Evolutionary conservation across 257 asterid genomes (phyloP), one percentile per base, ranked within the genome.

Genomic region (Ilex asprella): DNA sequence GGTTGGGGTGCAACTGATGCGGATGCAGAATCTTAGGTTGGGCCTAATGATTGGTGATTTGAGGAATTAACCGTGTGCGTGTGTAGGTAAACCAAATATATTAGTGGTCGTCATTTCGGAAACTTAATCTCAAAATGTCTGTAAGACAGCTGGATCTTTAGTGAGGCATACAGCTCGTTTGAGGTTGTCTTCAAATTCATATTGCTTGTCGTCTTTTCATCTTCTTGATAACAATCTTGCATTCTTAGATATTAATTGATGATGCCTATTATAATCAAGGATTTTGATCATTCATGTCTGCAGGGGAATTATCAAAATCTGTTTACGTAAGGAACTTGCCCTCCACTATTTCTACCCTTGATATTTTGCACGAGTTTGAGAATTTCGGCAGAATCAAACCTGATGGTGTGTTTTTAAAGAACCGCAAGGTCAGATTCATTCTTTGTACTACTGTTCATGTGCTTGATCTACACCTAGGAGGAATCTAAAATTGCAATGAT

Each of bases 281-380:
- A 69, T 59, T 56, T n/a, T 54, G 60, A 46, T 46, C 49, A 61
- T 66, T 51, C 61, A 64, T 57, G 74, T 56, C 16, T 56, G 83
- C 41, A 35, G 41, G 41, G 41, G 41, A 35, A 35, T 35, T 82
- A 66, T 69, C 93, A 65, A 82, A 76, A 76, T 85, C 95, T 57
- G 89, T 92, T 49, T 92, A 92, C 61, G 88, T 89, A 67, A 86
- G 80, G 81, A 89, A 89, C 71, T 74, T 92, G 81, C 88, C 95
- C 15, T 65, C 83, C 39, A 67, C 85, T 47, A 78, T 82, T 67
- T 80, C 93, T 59, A 78, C 71, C 31, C 64, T 59, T 7, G 96
- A 89, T 67, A 74, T 89, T 72, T 60, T 61, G 71, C 84, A 81
- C 58, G 99, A 89, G 80, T 92, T 92, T 54, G 78, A 82, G 59